These are phyloP conservation scores for Fusarium nisikadoi DNA, from an alignment of 2,329 filamentous ascomycete genomes.

Conservation along the genomic window DNA sequence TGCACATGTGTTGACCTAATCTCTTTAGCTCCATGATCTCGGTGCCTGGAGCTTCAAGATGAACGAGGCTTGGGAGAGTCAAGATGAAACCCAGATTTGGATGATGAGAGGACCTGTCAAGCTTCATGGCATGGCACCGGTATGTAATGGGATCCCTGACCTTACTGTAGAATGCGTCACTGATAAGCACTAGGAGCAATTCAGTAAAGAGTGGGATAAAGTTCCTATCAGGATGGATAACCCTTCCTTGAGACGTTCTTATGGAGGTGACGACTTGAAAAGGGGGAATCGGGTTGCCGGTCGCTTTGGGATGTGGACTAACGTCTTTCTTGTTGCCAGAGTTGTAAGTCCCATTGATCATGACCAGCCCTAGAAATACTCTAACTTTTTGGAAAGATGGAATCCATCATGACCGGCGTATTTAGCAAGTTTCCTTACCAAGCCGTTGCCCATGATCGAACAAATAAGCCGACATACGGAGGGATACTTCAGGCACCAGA, in stretches of 20 bases:
- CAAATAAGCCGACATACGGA: slow-evolving; percentile 34
- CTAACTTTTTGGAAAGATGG: slow-evolving; percentile 41
- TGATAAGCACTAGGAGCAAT: slow-evolving; percentile 41
- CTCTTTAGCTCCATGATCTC: slow-evolving; percentile 43
- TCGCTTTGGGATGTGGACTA: slow-evolving; percentile 46
- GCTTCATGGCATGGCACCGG: slow-evolving; percentile 38
- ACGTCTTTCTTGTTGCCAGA: slow-evolving; percentile 44
- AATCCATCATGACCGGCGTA: slow-evolving; percentile 39
- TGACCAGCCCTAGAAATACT: no score
- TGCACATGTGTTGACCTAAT: slow-evolving; percentile 5
- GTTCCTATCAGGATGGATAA: slow-evolving; percentile 9
- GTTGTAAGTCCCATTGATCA: slow-evolving; percentile 33
- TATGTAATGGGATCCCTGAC: slow-evolving; percentile 16
- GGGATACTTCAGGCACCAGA: slow-evolving; percentile 25
- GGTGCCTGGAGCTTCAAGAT: slow-evolving; percentile 41
- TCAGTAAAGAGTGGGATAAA: slow-evolving; percentile 41
- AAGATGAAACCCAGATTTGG: slow-evolving; percentile 30
- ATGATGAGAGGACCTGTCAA: slow-evolving; percentile 29
- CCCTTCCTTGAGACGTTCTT: neutral
- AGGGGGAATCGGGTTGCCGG: slow-evolving; percentile 35
- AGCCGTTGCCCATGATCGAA: neutral
- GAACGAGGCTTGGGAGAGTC: slow-evolving; percentile 22
- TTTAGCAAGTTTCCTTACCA: slow-evolving; percentile 25
- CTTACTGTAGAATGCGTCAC: neutral
- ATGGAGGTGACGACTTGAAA: slow-evolving; percentile 14